A percentile compares a stretch with the other conserved stretches of the same genome.
Conservation (phyloP, 495 filamentous ascomycete species). For the Hypoxylon perforatum region DNA sequence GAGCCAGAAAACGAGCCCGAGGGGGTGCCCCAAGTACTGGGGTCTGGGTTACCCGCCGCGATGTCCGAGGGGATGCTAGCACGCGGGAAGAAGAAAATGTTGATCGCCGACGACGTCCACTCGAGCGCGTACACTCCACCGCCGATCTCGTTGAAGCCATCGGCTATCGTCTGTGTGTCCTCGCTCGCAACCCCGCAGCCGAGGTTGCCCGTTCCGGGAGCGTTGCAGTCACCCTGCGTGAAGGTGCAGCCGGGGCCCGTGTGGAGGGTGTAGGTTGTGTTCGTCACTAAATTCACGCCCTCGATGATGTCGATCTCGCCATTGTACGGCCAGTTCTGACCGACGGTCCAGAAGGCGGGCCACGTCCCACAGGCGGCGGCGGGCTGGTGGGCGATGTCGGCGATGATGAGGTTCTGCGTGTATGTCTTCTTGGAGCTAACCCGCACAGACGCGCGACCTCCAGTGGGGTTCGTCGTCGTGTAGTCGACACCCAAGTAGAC, state of each 20-base stretch:
- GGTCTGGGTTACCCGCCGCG: slow-evolving; percentile 66
- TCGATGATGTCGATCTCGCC: slow-evolving; percentile 97
- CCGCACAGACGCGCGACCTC: slow-evolving; percentile 75
- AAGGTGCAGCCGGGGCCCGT: slow-evolving; percentile 72
- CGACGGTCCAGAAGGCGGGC: slow-evolving; percentile 76
- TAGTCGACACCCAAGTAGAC: slow-evolving; percentile 68
- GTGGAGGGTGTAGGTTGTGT: slow-evolving; percentile 80
- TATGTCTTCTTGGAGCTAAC: slow-evolving; percentile 75
- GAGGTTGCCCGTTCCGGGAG: slow-evolving; percentile 57
- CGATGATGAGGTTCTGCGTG: slow-evolving; percentile 75
- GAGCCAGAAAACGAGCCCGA: slow-evolving; percentile 69
- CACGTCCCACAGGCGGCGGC: slow-evolving; percentile 71
- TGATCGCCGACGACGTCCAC: slow-evolving; percentile 74
- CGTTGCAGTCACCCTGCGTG: slow-evolving; percentile 64
- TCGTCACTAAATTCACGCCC: slow-evolving; percentile 74
- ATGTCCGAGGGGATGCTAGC: slow-evolving; percentile 65
- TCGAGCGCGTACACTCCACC: slow-evolving; percentile 85
- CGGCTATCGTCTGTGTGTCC: slow-evolving; percentile 68
- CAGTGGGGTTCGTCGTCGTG: slow-evolving; percentile 51
- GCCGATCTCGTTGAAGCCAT: slow-evolving; percentile 75
- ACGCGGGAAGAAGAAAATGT: slow-evolving; percentile 83
- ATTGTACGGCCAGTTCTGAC: slow-evolving; percentile 77
- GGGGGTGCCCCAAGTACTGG: slow-evolving; percentile 73
- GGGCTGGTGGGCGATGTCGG: slow-evolving; percentile 83
- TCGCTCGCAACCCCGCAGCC: slow-evolving; percentile 61